Evolutionary conservation across 2,329 filamentous ascomycete species (phyloP), one percentile per base, ranked within the genome.

Genomic region (Aspergillus calidoustus): DNA sequence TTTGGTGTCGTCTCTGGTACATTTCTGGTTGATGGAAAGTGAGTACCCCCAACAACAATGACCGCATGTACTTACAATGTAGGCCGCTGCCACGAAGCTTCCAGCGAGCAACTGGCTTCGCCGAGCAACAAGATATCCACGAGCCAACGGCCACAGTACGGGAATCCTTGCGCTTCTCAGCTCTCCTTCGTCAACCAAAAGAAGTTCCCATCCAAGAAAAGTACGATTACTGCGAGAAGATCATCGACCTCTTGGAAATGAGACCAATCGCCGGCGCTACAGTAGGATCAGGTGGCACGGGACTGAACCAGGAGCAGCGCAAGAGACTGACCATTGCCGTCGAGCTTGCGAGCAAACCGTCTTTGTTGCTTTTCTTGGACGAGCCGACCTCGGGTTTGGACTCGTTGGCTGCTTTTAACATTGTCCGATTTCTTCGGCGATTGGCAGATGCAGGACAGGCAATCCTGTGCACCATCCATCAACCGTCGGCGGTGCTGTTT

Each of bases 401-500:
- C 66, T 88, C 87, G 3, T 84, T 89, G 58, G 88, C 89, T 5
- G 89, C 90, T 0, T 88, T 85, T 66, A 86, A 87, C 65, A 88
- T 89, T 63, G 81, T 87, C 2, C 81, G 85, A 0, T 87, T 89
- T 64, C 75, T 89, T 7, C 81, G 85, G 4, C 87, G 87, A 68
- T 78, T 89, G 2, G 85, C 87, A 1, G 84, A 86, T n/a, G 90
- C 90, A 3, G 93, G 92, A 1, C 93, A 96, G 73, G 92, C 92
- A 9, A 92, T 96, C 68, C 84, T 96, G 3, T 96, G 92, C 79
- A 96, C 93, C 0, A 96, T 96, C 65, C 93, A 96, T 75, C 93
- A 96, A 74, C 92, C 93, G 1, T 94, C 93, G 67, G 91, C 91
- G 17, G 88, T 91, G 0, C 83, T 96, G 0, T 96, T 97, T 68